A percentile compares a stretch with the other conserved stretches of the same genome.
Conservation (phyloP, 2,329 filamentous ascomycete genomes). For the Corniculantispora saksenae region DNA sequence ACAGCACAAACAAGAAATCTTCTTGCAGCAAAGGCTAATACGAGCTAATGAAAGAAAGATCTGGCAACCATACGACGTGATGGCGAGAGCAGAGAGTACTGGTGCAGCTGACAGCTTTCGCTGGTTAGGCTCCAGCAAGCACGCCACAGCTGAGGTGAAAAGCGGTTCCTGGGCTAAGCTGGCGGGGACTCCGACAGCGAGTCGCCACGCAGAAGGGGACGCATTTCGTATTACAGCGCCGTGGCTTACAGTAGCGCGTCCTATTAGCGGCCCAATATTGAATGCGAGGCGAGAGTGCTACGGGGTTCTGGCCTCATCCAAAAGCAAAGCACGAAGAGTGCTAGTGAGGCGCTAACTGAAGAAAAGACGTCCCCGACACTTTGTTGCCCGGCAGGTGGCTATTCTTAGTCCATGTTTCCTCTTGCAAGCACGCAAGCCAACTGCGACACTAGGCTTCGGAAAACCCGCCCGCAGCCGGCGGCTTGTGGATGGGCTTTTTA, state of each 20-base stretch:
- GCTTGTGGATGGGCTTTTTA: not conserved
- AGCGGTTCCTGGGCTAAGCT: not conserved
- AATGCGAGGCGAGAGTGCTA: not conserved
- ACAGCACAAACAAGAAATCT: too few species aligned
- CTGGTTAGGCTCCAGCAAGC: not conserved
- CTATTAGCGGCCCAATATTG: not conserved
- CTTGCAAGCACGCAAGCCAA: not conserved
- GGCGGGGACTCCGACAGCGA: not conserved
- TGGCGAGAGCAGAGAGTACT: not conserved
- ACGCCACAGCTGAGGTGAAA: not conserved
- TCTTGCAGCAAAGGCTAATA: not conserved
- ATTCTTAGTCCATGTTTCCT: not conserved
- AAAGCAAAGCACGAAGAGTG: not conserved
- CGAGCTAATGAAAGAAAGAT: not conserved
- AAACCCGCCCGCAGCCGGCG: not conserved
- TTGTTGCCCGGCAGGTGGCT: not conserved
- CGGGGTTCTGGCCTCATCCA: not conserved
- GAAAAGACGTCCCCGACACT: not conserved
- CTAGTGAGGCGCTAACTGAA: not conserved
- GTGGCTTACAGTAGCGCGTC: conserved; percentile 12
- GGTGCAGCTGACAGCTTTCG: not conserved
- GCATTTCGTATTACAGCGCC: not conserved
- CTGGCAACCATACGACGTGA: not conserved
- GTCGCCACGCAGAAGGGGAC: not conserved
- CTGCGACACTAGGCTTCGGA: not conserved